Evolutionary conservation across 345 rosid genomes (phyloP).

Genomic region (Eucalyptus marginata): DNA sequence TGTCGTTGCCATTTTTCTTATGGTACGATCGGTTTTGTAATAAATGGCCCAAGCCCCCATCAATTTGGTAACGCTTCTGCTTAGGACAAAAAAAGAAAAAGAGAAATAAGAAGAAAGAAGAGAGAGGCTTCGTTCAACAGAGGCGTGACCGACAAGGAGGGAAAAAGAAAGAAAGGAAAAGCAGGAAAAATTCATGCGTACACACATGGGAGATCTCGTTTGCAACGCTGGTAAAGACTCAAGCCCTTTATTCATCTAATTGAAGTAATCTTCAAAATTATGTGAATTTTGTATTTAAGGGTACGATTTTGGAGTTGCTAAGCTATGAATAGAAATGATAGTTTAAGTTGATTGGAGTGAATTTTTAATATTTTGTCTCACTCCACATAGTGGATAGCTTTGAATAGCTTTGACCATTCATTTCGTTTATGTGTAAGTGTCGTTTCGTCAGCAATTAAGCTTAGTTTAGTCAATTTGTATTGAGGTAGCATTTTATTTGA

Average conservation of each 20-base stretch:
- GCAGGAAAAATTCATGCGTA: background rate
- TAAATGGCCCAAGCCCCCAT: background rate
- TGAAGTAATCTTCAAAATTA: too few relatives aligned
- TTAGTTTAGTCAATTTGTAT: too few relatives aligned
- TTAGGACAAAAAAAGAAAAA: background rate
- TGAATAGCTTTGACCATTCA: too few relatives aligned
- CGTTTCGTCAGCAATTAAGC: too few relatives aligned
- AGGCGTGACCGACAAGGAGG: background rate
- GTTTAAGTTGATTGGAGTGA: background rate
- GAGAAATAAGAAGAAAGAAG: background rate
- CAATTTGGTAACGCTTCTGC: background rate
- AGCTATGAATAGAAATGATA: background rate
- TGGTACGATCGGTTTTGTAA: background rate
- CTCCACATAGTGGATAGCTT: too few relatives aligned
- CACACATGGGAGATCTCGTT: background rate
- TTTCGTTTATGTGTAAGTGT: too few relatives aligned
- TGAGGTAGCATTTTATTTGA: too few relatives aligned
- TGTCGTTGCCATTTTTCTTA: background rate
- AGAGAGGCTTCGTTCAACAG: background rate
- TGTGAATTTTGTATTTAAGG: background rate
- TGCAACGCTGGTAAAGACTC: background rate
- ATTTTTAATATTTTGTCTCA: too few relatives aligned
- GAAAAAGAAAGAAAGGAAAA: background rate
- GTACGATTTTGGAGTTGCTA: too few relatives aligned
- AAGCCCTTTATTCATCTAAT: background rate